Evolutionary conservation across 129 eudicot species (phyloP).

Genomic region (Artemisia annua): DNA sequence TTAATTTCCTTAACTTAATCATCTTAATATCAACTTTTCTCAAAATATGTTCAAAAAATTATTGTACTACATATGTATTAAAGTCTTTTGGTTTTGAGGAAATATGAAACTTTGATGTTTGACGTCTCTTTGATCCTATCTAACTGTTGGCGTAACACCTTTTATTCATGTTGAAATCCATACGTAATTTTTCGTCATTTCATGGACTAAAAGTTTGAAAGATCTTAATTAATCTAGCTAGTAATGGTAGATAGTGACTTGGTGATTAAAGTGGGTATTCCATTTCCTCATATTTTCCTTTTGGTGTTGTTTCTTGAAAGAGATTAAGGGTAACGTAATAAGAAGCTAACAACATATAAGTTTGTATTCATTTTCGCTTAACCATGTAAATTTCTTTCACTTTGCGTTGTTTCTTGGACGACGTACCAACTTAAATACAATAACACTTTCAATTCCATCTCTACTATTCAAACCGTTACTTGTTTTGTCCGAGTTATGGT

Average conservation of each 20-base stretch:
- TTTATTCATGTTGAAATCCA: background rate
- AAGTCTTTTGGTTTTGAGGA: no score
- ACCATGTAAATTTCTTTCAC: background rate
- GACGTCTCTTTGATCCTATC: no score
- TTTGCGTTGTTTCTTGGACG: background rate
- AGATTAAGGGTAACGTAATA: no score
- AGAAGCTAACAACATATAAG: background rate
- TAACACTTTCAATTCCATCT: background rate
- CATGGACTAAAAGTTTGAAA: background rate
- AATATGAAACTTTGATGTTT: no score
- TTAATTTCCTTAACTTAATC: no score
- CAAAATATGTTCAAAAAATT: no score
- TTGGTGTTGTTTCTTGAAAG: background rate
- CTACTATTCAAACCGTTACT: no score
- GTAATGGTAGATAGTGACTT: background rate
- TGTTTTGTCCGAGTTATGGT: constrained; percentile 20
- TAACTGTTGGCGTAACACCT: no score
- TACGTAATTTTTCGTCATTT: background rate
- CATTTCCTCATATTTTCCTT: background rate
- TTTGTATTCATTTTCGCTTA: background rate
- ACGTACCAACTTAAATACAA: background rate
- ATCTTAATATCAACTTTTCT: no score
- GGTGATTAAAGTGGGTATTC: no score
- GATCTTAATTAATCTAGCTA: background rate
- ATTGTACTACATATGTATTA: no score